Evolutionary conservation across 2,329 filamentous ascomycete species (phyloP).

Genomic region (Teratosphaeria viscida): DNA sequence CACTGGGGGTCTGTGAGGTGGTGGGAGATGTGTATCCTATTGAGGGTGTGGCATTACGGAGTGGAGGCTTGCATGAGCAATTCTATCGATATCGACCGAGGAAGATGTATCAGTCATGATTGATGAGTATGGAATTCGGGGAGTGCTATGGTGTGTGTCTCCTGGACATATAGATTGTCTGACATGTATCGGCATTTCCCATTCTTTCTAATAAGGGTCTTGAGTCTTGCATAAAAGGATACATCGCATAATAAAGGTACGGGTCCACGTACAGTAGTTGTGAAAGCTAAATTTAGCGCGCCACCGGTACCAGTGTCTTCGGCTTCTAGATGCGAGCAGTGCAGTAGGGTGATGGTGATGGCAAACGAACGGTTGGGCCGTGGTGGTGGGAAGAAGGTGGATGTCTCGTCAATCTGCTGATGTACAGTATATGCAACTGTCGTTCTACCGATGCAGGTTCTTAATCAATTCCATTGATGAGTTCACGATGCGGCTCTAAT

Average conservation of each 20-base stretch:
- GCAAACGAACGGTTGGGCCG: not conserved
- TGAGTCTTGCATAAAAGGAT: not conserved
- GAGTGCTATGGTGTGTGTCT: not conserved
- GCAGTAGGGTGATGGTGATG: not conserved
- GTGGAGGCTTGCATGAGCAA: not conserved
- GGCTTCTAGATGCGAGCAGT: not conserved
- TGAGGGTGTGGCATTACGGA: not conserved
- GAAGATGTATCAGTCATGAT: no score
- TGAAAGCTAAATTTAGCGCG: not conserved
- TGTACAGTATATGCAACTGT: not conserved
- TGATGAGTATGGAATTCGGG: no score
- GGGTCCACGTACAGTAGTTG: not conserved
- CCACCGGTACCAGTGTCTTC: not conserved
- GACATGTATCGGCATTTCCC: no score
- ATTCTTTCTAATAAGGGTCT: no score
- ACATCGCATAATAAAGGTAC: not conserved
- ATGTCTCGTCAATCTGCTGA: not conserved
- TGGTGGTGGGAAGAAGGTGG: not conserved
- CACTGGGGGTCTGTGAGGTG: not conserved
- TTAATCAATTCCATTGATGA: not conserved
- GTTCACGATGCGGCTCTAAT: not conserved
- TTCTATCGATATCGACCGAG: no score
- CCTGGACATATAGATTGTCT: not conserved
- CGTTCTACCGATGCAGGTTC: not conserved
- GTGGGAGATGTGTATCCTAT: not conserved